Conservation (phyloP, 345 rosid genomes). For the Eucalyptus erythrocorys region DNA sequence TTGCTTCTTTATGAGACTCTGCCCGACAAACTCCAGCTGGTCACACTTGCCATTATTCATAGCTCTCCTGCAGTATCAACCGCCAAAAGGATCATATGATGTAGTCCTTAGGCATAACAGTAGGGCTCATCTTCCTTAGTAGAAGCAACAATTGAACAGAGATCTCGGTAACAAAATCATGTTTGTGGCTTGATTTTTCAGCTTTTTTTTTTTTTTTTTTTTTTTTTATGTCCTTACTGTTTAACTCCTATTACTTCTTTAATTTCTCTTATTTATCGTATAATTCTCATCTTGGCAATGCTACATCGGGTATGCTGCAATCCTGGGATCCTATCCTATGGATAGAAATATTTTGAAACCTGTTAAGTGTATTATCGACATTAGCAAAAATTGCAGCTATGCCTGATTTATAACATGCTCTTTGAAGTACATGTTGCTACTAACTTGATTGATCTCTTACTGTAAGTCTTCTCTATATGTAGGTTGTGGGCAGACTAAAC, state of each 20-base stretch:
- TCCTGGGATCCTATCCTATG: constrained; percentile 57
- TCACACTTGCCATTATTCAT: too few relatives aligned
- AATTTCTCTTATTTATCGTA: neutral
- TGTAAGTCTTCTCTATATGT: neutral
- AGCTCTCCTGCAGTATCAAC: too few relatives aligned
- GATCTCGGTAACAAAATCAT: too few relatives aligned
- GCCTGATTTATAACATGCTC: neutral
- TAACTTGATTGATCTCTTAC: neutral
- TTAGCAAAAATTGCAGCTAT: neutral
- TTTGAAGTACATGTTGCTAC: neutral
- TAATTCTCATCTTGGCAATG: neutral
- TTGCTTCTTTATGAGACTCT: too few relatives aligned
- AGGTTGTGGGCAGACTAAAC: neutral
- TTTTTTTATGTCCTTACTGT: neutral
- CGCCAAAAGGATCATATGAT: too few relatives aligned
- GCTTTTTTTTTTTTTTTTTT: too few relatives aligned
- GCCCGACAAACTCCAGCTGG: too few relatives aligned
- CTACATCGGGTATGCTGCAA: constrained; percentile 62
- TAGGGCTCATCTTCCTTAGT: too few relatives aligned
- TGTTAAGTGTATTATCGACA: constrained; percentile 14
- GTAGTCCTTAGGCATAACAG: too few relatives aligned
- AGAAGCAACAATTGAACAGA: too few relatives aligned
- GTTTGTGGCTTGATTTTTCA: too few relatives aligned
- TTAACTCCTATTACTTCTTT: neutral
- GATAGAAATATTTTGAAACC: constrained; percentile 42